Percentiles rank a stretch among this genome's conserved stretches.
Evolutionary conservation across 306 rosid species (phyloP).

Genomic region (Sicyos edulis): DNA sequence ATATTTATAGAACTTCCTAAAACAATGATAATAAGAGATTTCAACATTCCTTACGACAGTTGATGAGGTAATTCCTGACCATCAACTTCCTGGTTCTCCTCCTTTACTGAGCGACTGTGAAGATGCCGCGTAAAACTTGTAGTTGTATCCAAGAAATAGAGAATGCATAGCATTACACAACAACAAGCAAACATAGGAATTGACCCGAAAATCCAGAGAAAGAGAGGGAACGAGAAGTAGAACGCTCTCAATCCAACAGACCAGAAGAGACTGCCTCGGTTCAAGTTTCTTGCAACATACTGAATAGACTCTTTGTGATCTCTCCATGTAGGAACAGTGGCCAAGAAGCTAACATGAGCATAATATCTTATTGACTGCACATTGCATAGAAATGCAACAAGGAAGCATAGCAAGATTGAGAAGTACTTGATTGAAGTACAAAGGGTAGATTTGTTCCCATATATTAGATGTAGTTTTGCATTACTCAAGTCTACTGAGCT

Average conservation of each 20-base stretch:
- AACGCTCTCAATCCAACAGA: conserved; percentile 76
- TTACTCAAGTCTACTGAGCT: conserved; percentile 31
- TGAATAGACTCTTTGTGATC: conserved; percentile 39
- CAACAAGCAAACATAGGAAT: conserved; percentile 72
- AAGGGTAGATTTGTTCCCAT: conserved; percentile 49
- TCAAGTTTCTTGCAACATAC: conserved; percentile 53
- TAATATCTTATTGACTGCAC: conserved; percentile 79
- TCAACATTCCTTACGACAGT: conserved; percentile 15
- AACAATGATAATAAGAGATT: background rate
- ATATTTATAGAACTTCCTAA: background rate
- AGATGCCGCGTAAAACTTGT: conserved; percentile 52
- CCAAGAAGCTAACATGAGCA: conserved; percentile 75
- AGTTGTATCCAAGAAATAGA: conserved; percentile 78
- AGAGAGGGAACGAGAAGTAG: conserved; percentile 72
- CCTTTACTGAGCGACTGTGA: conserved; percentile 42
- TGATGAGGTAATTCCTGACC: conserved; percentile 40
- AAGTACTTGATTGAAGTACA: conserved; percentile 49
- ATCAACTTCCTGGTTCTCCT: conserved; percentile 28
- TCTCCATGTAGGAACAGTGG: conserved; percentile 60
- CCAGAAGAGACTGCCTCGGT: conserved; percentile 68
- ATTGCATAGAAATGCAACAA: conserved; percentile 76
- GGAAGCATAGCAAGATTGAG: conserved; percentile 64
- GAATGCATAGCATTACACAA: conserved; percentile 41
- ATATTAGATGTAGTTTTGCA: conserved; percentile 35
- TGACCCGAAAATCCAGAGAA: conserved; percentile 87